A percentile compares a stretch with the other conserved stretches of the same genome.
Evolutionary conservation across 2,329 filamentous ascomycete species (phyloP).

Genomic region (Balansia obtecta): DNA sequence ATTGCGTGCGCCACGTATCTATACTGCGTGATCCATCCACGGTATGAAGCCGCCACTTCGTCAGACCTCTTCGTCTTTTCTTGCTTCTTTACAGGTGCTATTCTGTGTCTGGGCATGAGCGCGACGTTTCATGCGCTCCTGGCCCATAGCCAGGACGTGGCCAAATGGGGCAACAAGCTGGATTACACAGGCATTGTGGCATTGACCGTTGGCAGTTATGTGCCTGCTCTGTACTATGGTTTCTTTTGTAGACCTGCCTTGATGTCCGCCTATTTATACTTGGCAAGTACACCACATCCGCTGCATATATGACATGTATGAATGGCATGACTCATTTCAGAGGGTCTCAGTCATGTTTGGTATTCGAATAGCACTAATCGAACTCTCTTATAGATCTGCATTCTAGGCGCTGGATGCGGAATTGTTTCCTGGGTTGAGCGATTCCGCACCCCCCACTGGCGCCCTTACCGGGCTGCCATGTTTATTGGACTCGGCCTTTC

Average conservation of each 20-base stretch:
- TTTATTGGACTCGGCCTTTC: slow-evolving; percentile 81
- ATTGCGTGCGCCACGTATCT: slow-evolving; percentile 38
- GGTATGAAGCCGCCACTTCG: slow-evolving; percentile 49
- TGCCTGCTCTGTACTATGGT: slow-evolving; percentile 80
- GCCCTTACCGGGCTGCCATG: slow-evolving; percentile 77
- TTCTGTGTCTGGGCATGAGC: slow-evolving; percentile 65
- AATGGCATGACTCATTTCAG: neutral
- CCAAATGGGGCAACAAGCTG: slow-evolving; percentile 78
- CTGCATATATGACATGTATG: neutral
- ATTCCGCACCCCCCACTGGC: slow-evolving; percentile 74
- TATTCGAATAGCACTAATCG: neutral
- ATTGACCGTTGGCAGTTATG: slow-evolving; percentile 82
- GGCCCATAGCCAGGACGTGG: slow-evolving; percentile 71
- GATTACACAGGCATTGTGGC: slow-evolving; percentile 92
- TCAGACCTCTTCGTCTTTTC: slow-evolving; percentile 60
- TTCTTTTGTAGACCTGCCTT: slow-evolving; percentile 59
- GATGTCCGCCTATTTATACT: slow-evolving; percentile 59
- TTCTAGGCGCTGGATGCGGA: slow-evolving; percentile 65
- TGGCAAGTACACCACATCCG: slow-evolving; percentile 39
- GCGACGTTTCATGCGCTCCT: slow-evolving; percentile 74
- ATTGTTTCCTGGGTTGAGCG: slow-evolving; percentile 65
- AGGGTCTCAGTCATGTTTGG: too few relatives aligned
- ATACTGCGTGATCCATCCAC: slow-evolving; percentile 44
- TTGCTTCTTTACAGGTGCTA: slow-evolving; percentile 68
- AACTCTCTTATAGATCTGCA: slow-evolving; percentile 49